These are phyloP conservation scores for Monosporascus sp. DNA, from an alignment of 2,329 filamentous ascomycete species.

Conservation along the genomic window DNA sequence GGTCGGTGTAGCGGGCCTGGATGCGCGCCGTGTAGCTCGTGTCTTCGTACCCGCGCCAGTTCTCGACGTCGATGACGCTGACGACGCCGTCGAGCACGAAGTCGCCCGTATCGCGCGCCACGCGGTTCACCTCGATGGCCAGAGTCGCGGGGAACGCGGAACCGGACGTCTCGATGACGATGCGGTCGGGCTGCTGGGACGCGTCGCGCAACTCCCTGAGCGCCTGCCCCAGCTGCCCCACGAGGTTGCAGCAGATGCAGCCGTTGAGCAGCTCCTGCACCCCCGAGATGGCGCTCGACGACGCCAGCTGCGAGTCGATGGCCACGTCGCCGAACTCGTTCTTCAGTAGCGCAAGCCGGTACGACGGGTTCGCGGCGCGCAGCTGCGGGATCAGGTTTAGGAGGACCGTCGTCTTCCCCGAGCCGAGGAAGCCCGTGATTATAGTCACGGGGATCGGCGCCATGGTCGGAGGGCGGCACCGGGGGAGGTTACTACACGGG, in stretches of 20 bases:
- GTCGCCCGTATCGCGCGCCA: constrained; percentile 62
- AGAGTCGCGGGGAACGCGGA: constrained; percentile 84
- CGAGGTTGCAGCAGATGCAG: constrained; percentile 98
- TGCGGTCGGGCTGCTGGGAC: constrained; percentile 62
- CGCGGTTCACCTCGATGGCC: constrained; percentile 81
- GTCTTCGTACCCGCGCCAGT: constrained; percentile 90
- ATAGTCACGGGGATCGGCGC: constrained; percentile 84
- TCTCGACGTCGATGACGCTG: constrained; percentile 88
- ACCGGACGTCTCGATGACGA: constrained; percentile 90
- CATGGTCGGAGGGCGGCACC: constrained; percentile 34
- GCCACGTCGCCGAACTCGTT: constrained; percentile 97
- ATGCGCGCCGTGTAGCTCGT: constrained; percentile 83
- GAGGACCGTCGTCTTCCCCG: constrained; percentile 93
- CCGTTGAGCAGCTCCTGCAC: constrained; percentile 92
- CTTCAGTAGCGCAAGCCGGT: constrained; percentile 91
- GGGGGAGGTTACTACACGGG: constrained; percentile 5
- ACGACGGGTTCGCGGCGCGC: constrained; percentile 60
- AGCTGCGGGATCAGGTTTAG: constrained; percentile 92
- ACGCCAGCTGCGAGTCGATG: constrained; percentile 86
- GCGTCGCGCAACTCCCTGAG: constrained; percentile 64
- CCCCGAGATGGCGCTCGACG: constrained; percentile 75
- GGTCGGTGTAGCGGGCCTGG: constrained; percentile 83
- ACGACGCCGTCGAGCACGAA: constrained; percentile 84
- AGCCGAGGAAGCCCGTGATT: constrained; percentile 91
- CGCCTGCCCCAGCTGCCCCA: constrained; percentile 80